Conservation (phyloP, 2,329 filamentous ascomycete species). For the Cordyceps javanica region DNA sequence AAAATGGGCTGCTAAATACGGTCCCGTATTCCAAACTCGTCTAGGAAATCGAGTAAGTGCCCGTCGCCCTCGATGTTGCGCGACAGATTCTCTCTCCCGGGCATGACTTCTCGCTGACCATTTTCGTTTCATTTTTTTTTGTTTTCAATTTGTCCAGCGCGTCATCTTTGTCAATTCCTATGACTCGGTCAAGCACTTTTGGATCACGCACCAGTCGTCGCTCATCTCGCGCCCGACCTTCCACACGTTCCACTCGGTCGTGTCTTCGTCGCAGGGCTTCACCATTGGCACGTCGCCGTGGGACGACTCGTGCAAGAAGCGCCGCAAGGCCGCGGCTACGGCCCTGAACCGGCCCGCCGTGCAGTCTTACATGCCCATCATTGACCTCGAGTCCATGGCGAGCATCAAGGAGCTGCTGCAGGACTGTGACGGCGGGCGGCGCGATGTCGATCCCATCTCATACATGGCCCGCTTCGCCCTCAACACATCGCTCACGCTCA, state of each 20-base stretch:
- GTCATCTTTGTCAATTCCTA: conserved; percentile 76
- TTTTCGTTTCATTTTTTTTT: not conserved
- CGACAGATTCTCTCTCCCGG: not conserved
- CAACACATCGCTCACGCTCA: conserved; percentile 70
- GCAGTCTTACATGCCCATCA: conserved; percentile 74
- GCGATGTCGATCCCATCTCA: conserved; percentile 63
- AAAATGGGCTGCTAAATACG: conserved; percentile 54
- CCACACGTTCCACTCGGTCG: conserved; percentile 76
- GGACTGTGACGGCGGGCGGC: conserved; percentile 54
- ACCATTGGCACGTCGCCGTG: conserved; percentile 81
- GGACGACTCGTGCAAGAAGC: conserved; percentile 72
- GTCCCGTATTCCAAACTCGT: conserved; percentile 59
- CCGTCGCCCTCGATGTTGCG: too few species aligned
- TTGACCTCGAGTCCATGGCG: conserved; percentile 67
- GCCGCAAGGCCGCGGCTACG: conserved; percentile 72
- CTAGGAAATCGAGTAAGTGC: conserved; percentile 57
- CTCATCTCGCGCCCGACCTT: conserved; percentile 72
- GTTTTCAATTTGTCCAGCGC: conserved; percentile 32
- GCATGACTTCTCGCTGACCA: not conserved
- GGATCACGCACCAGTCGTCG: conserved; percentile 73
- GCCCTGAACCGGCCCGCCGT: conserved; percentile 71
- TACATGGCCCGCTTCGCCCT: conserved; percentile 73
- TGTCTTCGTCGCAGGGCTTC: conserved; percentile 70
- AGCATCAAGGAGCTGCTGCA: conserved; percentile 66
- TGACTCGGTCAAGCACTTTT: conserved; percentile 65